Evolutionary conservation across 345 rosid species (phyloP), one percentile per base, ranked within the genome.

Genomic region (Arabis alpina): DNA sequence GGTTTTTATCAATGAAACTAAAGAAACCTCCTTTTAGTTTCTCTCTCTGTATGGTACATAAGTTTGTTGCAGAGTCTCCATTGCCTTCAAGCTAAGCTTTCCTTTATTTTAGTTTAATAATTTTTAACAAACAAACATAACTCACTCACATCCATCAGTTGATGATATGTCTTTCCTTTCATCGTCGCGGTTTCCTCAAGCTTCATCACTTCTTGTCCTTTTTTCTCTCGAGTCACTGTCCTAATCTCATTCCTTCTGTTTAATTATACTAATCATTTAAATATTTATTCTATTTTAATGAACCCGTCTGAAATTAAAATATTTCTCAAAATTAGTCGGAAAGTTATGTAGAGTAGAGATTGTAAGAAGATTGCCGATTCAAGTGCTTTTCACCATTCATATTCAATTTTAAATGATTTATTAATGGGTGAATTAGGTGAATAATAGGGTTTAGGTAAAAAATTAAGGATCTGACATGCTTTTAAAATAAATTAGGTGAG

Each of bases 81-180:
- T 91, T 89, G 96, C 99, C 92, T 82, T 83, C 77, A 91, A 84
- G 89, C 74, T 84, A 94, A 94, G 98, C 89, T 85, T 89, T 71
- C 56, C 66, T 70, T 32, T 28, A 9, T 40, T 10, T 40, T 71
- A 27, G 37, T 2, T 24, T 13, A 3, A 41, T 23, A 28, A 24
- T 37, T 41, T n/a, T 73, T 58, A 19, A 51, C 77, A 23, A 66
- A 74, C 37, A 34, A 34, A 6, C 37, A 19, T 28, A 3, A 28
- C 76, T 73, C 61, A 14, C 61, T 54, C 63, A 72, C 49, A 62
- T 44, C 36, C 34, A 72, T 72, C 42, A 39, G 69, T 36, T 67
- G 48, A 50, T 42, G 8, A 10, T 40, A 48, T 28, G 71, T 57
- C 65, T 57, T 19, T 72, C 6, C 44, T 73, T 73, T 73, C 77